Base-by-base conservation (phyloP, 129 eudicot species). In the Mikania micrantha region DNA sequence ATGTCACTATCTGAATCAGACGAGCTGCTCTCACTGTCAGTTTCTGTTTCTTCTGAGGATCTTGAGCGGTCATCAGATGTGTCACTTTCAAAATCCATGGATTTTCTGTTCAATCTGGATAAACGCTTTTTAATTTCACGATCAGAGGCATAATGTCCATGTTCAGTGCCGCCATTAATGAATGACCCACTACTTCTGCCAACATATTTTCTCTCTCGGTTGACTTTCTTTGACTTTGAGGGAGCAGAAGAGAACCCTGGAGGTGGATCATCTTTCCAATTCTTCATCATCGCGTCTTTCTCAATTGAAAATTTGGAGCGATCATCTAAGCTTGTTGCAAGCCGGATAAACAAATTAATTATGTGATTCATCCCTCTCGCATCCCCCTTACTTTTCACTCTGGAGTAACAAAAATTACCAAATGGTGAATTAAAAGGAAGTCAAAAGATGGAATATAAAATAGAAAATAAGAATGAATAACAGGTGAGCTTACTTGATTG, bases 231-330 rank as follows among this genome's bases (percentile, higher is more conserved):
- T 40, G 77, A 70, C 80, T 85, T 87, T 12, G 80, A 74, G 29
- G 86, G 69, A 47, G 74, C 70, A 22, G 84, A 71, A 32, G 69
- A 41, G 74, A 90, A 90, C 59, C 95, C 97, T 11, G 93, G 88
- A 73, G 97, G 95, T 40, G 92, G 74, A 29, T 82, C 86, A 19
- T 89, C 95, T 71, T 82, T 93, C 88, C 82, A 80, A 25, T 68
- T 84, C 78, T 79, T 88, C 84, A 82, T 85, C 60, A 77, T 59
- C 60, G 85, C 85, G 34, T 92, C 90, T 78, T 85, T 81, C 48
- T 73, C 89, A 31, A 35, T 67, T 5, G 79, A 78, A 57, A 76
- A 72, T 74, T 81, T 86, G 2, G 82, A 78, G 57, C 86, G 83
- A 13, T 69, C 84, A 34, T 86, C 99, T 77, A 93, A 76, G 74